Evolutionary conservation across 768 basidiomycete genomes (phyloP), one percentile per base, ranked within the genome.

Genomic region (Leucocoprinus leucothites): DNA sequence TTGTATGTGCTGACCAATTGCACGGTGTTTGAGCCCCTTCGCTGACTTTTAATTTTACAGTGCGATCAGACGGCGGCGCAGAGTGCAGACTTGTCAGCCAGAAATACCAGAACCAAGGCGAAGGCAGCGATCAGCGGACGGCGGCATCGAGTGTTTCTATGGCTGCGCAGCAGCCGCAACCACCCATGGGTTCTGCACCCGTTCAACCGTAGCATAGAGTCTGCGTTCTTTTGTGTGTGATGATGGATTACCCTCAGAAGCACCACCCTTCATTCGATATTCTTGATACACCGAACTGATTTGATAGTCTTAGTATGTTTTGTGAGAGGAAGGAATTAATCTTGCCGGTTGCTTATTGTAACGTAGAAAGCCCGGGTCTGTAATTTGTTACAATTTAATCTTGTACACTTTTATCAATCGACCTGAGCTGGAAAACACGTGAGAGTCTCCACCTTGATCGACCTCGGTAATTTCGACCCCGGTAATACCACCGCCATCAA

Each of bases 41-140:
- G 55, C 63, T 68, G 56, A 72, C 60, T 57, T 52, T 14, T 57
- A 59, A 49, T 62, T 61, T 49, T 66, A 31, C 66, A 91, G 89
- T 92, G 60, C 86, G 89, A 64, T 92, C 90, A 50, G 90, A 92
- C 69, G 88, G 88, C 60, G 90, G 88, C 60, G 85, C 86, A 56
- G 88, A 91, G 34, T 92, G 89, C 68, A 77, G 87, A 60, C 70
- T 70, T 44, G 69, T 72, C 51, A 75, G 73, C 57, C 74, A 66
- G 58, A 77, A 74, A 58, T 74, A 70, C 56, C 61, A 64, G 24
- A 34, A 67, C 63, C 22, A 62, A 65, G 54, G 34, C 22, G 67
- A 68, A 14, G 64, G 61, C 40, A 56, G 18, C 22, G 54, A 56
- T 14, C 47, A 49, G 22, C 54, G 54, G 26, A 41, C 54, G 25